Evolutionary conservation across 1,284 basidiomycete species (phyloP).

Genomic region (Pyrrhoderma noxium): DNA sequence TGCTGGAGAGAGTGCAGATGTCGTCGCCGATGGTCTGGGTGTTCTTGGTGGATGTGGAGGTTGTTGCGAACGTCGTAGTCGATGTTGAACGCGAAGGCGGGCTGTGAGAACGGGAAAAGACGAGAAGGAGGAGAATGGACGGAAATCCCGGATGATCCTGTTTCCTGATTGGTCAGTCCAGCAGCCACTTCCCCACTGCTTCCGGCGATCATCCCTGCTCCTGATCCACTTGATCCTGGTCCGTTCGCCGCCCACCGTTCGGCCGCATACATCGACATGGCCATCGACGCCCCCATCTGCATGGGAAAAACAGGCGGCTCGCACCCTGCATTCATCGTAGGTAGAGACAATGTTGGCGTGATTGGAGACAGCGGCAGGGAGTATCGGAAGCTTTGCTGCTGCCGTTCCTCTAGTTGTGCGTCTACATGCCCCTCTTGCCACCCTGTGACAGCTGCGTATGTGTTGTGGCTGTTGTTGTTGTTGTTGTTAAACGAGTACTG

Average conservation of each 20-base stretch:
- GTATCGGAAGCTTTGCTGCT: neutral
- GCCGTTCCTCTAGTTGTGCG: too few species aligned
- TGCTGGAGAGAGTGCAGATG: neutral
- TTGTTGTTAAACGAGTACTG: too few species aligned
- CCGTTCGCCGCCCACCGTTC: neutral
- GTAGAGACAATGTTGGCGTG: neutral
- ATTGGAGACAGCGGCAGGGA: neutral
- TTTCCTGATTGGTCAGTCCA: too few species aligned
- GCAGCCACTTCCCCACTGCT: too few species aligned
- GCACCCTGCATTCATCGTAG: neutral
- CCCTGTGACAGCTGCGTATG: too few species aligned
- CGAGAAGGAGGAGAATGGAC: neutral
- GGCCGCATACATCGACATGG: slow-evolving; percentile 1
- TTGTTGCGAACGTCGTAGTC: neutral
- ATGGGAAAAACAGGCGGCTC: neutral
- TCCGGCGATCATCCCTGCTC: neutral
- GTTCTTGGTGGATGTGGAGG: slow-evolving; percentile 6
- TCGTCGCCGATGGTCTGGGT: neutral
- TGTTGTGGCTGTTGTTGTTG: too few species aligned
- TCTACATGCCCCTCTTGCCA: too few species aligned
- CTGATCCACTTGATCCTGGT: slow-evolving; percentile 2
- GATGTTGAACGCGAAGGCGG: neutral
- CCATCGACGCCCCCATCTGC: neutral
- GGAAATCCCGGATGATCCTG: too few species aligned
- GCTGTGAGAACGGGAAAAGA: neutral